These are phyloP conservation scores for Heliocybe sulcata DNA, from an alignment of 1,284 basidiomycete genomes.

Conservation along the genomic window DNA sequence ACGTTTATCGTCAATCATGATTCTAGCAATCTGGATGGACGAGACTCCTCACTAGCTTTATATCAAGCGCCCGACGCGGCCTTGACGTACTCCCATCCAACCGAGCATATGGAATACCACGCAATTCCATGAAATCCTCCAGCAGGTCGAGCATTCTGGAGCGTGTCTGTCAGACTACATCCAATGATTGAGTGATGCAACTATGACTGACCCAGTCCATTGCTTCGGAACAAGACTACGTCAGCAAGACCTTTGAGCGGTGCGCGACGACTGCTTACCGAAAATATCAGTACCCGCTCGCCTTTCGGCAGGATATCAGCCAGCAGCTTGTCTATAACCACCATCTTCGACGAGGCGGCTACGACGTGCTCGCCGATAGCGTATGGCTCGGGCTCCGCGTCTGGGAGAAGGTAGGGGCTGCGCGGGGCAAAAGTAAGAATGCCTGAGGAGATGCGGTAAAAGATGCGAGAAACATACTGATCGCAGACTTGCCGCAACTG, in stretches of 20 bases:
- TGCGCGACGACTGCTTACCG: constrained; percentile 37
- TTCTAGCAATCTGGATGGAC: neutral
- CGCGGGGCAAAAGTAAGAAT: neutral
- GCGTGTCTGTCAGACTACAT: constrained; percentile 19
- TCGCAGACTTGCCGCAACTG: constrained; percentile 52
- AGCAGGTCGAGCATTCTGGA: constrained; percentile 77
- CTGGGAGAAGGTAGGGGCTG: constrained; percentile 45
- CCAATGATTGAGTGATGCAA: neutral
- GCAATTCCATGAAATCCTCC: constrained; percentile 75
- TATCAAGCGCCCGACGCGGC: constrained; percentile 47
- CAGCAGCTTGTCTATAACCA: constrained; percentile 75
- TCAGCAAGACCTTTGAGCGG: neutral
- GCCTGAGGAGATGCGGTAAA: neutral
- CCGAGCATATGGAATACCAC: constrained; percentile 69
- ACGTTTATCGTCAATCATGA: neutral
- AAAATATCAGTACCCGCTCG: constrained; percentile 81
- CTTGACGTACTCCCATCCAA: constrained; percentile 62
- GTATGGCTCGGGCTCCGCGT: constrained; percentile 44
- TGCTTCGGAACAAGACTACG: constrained; percentile 25
- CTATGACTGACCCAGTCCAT: constrained; percentile 38
- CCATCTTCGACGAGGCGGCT: constrained; percentile 61
- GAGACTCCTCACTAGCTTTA: constrained; percentile 36
- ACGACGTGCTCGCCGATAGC: constrained; percentile 49
- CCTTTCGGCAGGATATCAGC: constrained; percentile 70
- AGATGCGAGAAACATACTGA: constrained; percentile 29